Percentiles rank a stretch among this genome's conserved stretches.
Conservation (phyloP, 305 asterid genomes). For the Lippia alba region DNA sequence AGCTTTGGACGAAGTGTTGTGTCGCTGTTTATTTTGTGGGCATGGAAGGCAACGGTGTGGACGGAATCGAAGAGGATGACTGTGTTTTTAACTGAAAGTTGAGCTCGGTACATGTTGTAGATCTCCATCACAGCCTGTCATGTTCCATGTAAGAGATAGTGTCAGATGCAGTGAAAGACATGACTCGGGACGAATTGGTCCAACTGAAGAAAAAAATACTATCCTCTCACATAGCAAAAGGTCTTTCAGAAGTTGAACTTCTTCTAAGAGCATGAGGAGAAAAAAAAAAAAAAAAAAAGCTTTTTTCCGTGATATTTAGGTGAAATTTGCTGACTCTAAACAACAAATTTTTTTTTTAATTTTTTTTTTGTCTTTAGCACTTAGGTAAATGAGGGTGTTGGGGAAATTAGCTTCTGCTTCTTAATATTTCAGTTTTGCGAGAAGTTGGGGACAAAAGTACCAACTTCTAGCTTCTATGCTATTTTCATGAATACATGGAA, state of each 20-base stretch:
- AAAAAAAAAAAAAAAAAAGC: constrained; percentile 10
- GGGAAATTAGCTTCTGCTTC: no score
- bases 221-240: not conserved
- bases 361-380: no score
- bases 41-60: constrained; percentile 81
- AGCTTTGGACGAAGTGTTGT: constrained; percentile 65
- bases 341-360: no score
- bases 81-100: constrained; percentile 67
- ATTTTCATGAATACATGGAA: no score
- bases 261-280: not conserved
- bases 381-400: no score
- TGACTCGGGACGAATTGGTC: constrained; percentile 1
- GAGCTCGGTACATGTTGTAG: constrained; percentile 78
- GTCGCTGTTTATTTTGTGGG: constrained; percentile 82
- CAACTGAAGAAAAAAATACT: constrained; percentile 6
- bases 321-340: no score
- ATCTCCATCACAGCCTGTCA: constrained; percentile 93
- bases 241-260: not conserved
- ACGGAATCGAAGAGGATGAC: constrained; percentile 76
- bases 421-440: no score
- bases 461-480: no score
- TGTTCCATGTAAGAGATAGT: constrained; percentile 32
- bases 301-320: not conserved
- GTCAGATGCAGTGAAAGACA: constrained; percentile 30
- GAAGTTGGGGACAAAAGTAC: no score